A percentile compares a stretch with the other conserved stretches of the same genome.
Evolutionary conservation across 164 flowering plant species (phyloP).

Genomic region (Platanus orientalis): DNA sequence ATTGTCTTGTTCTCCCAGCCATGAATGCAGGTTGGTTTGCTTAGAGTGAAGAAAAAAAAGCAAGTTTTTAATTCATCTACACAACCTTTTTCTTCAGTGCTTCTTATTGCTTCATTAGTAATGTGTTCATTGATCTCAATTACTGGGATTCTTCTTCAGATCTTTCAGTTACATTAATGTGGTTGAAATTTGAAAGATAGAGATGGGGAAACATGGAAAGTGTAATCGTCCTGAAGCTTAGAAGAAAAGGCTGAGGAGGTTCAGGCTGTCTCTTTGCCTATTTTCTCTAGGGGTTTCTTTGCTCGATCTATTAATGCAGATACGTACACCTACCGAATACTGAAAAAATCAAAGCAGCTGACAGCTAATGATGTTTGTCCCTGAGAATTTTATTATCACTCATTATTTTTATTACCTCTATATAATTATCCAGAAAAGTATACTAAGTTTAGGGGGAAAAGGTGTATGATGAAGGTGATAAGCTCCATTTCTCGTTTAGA

Average conservation of each 20-base stretch:
- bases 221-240: neutral
- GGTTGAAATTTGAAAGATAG: neutral
- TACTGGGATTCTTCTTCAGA: neutral
- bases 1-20: slow-evolving; percentile 17
- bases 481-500: slow-evolving; percentile 21
- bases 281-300: slow-evolving; percentile 31
- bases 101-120: slow-evolving; percentile 1
- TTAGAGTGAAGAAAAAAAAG: slow-evolving; percentile 19
- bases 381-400: slow-evolving; percentile 18
- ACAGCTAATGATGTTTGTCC: slow-evolving; percentile 20
- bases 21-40: slow-evolving; percentile 41
- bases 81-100: slow-evolving; percentile 7
- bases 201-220: neutral
- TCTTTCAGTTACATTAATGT: neutral
- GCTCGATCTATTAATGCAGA: slow-evolving; percentile 23
- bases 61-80: slow-evolving; percentile 15
- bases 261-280: slow-evolving; percentile 26
- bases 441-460: slow-evolving; percentile 10
- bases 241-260: neutral
- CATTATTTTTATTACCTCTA: slow-evolving; percentile 14
- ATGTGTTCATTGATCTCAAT: slow-evolving; percentile 1
- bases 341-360: slow-evolving; percentile 12
- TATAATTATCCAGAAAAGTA: slow-evolving; percentile 11
- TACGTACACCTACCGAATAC: slow-evolving; percentile 21
- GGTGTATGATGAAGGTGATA: slow-evolving; percentile 8